These are phyloP conservation scores for Piper betle DNA, from an alignment of 164 flowering plant genomes.

Conservation along the genomic window DNA sequence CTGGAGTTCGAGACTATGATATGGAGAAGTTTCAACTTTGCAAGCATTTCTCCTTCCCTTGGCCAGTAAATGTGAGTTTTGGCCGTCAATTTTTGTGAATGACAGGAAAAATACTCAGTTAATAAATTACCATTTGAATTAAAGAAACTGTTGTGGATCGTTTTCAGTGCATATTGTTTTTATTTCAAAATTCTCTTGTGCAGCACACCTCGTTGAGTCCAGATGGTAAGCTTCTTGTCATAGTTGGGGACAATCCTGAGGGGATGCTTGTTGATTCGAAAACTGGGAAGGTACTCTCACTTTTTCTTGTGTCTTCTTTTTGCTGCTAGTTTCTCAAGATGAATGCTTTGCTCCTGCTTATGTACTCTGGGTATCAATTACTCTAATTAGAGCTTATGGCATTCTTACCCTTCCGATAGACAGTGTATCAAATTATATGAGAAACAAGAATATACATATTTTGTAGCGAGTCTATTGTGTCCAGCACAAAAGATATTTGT, in stretches of 20 bases:
- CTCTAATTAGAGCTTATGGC: too few species aligned
- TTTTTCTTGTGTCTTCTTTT: too few species aligned
- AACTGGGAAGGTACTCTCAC: conserved; percentile 57
- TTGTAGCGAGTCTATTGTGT: too few species aligned
- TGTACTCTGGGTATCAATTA: too few species aligned
- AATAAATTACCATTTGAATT: too few species aligned
- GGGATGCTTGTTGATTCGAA: conserved; percentile 63
- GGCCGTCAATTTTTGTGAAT: not conserved
- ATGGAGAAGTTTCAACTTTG: conserved; percentile 65
- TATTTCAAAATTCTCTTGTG: conserved; percentile 3
- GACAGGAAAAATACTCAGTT: too few species aligned
- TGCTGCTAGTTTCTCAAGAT: too few species aligned
- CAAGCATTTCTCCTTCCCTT: conserved; percentile 53
- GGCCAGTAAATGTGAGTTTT: conserved; percentile 84
- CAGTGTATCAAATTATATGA: too few species aligned
- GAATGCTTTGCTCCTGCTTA: too few species aligned
- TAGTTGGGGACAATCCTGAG: conserved; percentile 85
- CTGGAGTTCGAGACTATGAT: conserved; percentile 71
- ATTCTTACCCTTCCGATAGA: too few species aligned
- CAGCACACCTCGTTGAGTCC: conserved; percentile 91
- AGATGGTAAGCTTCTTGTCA: conserved; percentile 57
- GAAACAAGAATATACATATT: too few species aligned
- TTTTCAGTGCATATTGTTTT: not conserved
- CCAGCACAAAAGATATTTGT: too few species aligned
- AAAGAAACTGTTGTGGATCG: not conserved